Evolutionary conservation across 176 grass and related monocot genomes (phyloP).

Genomic region (Aegilops bicornis): DNA sequence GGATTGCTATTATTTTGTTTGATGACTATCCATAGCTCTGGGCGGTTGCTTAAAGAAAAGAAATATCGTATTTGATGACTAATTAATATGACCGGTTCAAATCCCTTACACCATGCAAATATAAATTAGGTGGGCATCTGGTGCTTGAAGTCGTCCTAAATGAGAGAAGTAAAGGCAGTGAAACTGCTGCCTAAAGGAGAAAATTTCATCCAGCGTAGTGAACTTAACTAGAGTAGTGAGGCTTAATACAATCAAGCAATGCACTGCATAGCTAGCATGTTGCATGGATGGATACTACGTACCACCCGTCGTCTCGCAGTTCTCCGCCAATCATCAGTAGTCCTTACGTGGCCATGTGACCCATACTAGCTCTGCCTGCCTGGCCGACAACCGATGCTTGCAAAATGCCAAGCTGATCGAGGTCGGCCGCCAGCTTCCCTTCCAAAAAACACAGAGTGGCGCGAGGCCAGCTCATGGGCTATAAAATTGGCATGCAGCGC

Average conservation of each 20-base stretch:
- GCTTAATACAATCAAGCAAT: not conserved
- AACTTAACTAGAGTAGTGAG: no score
- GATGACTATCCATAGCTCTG: no score
- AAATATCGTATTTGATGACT: no score
- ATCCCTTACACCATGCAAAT: no score
- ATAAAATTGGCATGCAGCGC: conserved; percentile 33
- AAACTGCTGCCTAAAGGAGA: no score
- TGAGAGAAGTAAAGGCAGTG: no score
- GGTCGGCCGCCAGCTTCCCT: not conserved
- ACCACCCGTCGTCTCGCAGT: not conserved
- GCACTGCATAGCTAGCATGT: not conserved
- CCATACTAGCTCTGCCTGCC: conserved; percentile 3
- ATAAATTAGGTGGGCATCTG: no score
- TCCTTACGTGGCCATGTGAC: not conserved
- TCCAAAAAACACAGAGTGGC: not conserved
- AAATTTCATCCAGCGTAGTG: no score
- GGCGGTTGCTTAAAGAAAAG: no score
- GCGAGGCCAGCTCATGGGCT: not conserved
- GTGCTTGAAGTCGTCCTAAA: no score
- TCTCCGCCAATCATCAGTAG: not conserved
- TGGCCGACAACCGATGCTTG: not conserved
- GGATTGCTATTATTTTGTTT: no score
- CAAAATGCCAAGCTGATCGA: not conserved
- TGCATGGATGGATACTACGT: not conserved
- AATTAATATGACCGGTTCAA: no score